These are phyloP conservation scores for Naumovozyma castellii DNA, from an alignment of 805 yeast genomes.

Conservation along the genomic window DNA sequence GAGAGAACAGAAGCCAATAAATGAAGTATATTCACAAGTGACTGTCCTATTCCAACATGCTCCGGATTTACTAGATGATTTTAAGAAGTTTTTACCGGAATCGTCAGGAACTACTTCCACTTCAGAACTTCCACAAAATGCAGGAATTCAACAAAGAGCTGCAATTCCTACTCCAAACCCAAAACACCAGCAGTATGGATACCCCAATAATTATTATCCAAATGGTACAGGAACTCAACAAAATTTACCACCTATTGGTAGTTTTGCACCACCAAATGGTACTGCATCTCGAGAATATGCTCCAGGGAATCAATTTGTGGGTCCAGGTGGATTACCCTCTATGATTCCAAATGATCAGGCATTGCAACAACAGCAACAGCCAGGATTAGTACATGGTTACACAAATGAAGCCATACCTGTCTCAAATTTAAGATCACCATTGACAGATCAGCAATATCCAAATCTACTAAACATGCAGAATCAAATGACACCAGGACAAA, in stretches of 20 bases:
- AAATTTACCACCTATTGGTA: conserved; percentile 31
- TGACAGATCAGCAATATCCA: conserved; percentile 6
- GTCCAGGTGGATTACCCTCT: conserved; percentile 18
- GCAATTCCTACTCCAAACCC: conserved; percentile 5
- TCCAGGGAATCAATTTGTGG: conserved; percentile 2
- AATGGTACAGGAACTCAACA: conserved; percentile 10
- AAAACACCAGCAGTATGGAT: conserved; percentile 8
- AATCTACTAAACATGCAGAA: neutral
- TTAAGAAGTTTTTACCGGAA: conserved; percentile 91
- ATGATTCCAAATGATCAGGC: conserved; percentile 15
- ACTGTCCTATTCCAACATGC: conserved; percentile 82
- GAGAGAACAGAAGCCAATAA: conserved; percentile 88
- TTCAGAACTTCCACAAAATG: conserved; percentile 4
- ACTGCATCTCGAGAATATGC: conserved; percentile 15
- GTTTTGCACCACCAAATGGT: conserved; percentile 31
- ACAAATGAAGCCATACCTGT: conserved; percentile 27
- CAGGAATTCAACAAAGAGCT: conserved; percentile 16
- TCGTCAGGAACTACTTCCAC: conserved; percentile 12
- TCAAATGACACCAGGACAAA: neutral
- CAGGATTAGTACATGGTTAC: conserved; percentile 13
- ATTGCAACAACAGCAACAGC: conserved; percentile 8
- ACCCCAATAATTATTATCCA: neutral
- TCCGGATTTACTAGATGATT: conserved; percentile 89
- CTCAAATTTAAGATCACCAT: conserved; percentile 29
- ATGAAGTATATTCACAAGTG: conserved; percentile 91